Base-by-base conservation (phyloP, 169 alveolate species). In the Sarcocystis neurona region DNA sequence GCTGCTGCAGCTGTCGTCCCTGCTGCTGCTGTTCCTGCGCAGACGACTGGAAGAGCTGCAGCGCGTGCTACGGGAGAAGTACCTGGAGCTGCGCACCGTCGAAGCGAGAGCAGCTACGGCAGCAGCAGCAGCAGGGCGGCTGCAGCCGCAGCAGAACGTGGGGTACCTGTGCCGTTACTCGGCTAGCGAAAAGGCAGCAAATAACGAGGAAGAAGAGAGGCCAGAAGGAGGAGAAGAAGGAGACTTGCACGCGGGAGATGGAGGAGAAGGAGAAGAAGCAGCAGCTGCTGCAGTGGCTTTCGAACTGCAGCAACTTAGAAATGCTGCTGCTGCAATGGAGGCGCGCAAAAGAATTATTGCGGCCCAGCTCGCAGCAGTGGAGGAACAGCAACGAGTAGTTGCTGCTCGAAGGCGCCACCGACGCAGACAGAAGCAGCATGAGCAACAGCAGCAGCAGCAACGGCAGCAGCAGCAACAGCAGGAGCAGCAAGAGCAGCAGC, bases 401-500 rank as follows among this genome's bases (percentile, higher is more conserved):
- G 41, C 27, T 39, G 43, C 20, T 6, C 60, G 44, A 1, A 27
- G 37, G 32, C 84, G 44, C 10, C 84, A 75, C 41, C 60, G 44
- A 2, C 84, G 44, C 30, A 53, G 27, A 1, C 84, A 41, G 58
- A 53, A 41, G 60, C 84, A 75, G n/a, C 58, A 75, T 0, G 63
- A 43, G 84, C 84, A 75, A 60, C 84, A 75, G n/a, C 20, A 75
- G 32, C 84, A 75, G 58, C 84, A 75, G 58, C 84, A 75, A 60
- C 84, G 44, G 63, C 84, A 75, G 53, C 39, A 43, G 39, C 58
- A n/a, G n/a, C n/a, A n/a, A n/a, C n/a, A 53, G 63, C 10, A 10
- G 20, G 30, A 10, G 63, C 10, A 20, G 63, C 63, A 53, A 53
- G 20, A n/a, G n/a, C n/a, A n/a, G n/a, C n/a, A n/a, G n/a, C n/a